phyloP scores from a whole-genome alignment of 2,329 filamentous ascomycete genomes.

The Colletotrichum sp. region DNA sequence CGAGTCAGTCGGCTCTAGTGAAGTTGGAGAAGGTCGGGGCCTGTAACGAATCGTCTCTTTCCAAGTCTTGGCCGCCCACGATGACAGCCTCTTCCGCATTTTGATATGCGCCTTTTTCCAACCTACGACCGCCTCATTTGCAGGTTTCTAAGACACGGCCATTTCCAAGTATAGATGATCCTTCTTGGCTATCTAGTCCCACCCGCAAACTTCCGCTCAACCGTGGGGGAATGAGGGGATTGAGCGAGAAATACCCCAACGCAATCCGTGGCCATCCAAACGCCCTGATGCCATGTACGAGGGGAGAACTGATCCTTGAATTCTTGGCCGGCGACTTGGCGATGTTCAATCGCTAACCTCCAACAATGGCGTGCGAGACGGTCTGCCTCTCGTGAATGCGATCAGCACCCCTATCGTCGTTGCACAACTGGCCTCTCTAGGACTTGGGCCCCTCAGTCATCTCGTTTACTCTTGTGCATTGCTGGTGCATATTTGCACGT shows the following conservation, averaged over 20 bases:
- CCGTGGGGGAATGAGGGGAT: neutral
- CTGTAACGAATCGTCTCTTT: neutral
- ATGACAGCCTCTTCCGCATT: neutral
- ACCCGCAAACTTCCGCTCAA: conserved; percentile 11
- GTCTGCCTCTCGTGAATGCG: neutral
- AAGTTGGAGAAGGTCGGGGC: conserved; percentile 3
- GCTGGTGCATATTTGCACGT: neutral
- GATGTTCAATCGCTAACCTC: neutral
- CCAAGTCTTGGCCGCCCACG: conserved; percentile 2
- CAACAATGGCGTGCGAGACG: neutral
- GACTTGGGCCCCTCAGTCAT: neutral
- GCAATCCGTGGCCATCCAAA: neutral
- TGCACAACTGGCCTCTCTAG: neutral
- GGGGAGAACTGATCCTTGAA: neutral
- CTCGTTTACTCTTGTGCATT: neutral
- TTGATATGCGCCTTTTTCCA: conserved; percentile 13
- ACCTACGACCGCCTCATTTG: conserved; percentile 13
- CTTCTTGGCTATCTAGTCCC: conserved; percentile 5
- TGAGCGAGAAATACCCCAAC: conserved; percentile 2
- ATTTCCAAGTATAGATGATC: conserved; percentile 13
- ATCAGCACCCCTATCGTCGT: neutral
- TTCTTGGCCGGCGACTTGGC: conserved; percentile 2
- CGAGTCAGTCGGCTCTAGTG: conserved; percentile 10
- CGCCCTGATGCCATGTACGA: neutral
- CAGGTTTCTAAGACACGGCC: conserved; percentile 5